A percentile compares a stretch with the other conserved stretches of the same genome.
Evolutionary conservation across 805 yeast genomes (phyloP).

Genomic region (Blastobotrys robertii): DNA sequence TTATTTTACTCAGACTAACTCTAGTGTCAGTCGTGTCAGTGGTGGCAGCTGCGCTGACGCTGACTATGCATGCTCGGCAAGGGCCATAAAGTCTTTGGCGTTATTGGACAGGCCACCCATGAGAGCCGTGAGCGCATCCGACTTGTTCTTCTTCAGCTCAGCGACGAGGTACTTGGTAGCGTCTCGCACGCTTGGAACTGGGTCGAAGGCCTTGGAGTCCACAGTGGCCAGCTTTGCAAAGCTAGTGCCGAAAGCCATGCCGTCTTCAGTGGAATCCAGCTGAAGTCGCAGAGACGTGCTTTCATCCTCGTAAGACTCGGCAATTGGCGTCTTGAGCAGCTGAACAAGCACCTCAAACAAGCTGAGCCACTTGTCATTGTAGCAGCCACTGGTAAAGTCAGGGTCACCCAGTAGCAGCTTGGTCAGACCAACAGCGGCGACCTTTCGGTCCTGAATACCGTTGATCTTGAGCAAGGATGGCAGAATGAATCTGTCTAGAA

Average conservation of each 20-base stretch:
- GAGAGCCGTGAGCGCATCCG: conserved; percentile 9
- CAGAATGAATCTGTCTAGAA: conserved; percentile 24
- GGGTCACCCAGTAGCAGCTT: conserved; percentile 32
- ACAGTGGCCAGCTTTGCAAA: conserved; percentile 67
- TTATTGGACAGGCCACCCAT: conserved; percentile 13
- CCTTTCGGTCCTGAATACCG: conserved; percentile 35
- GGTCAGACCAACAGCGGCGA: conserved; percentile 41
- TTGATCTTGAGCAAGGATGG: conserved; percentile 29
- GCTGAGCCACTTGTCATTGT: conserved; percentile 32
- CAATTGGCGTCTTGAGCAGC: conserved; percentile 34
- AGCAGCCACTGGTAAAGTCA: conserved; percentile 33
- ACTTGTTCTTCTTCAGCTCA: conserved; percentile 13
- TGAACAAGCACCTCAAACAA: conserved; percentile 38
- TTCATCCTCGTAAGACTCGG: conserved; percentile 28
- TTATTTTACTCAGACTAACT: no score
- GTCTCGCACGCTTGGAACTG: conserved; percentile 41
- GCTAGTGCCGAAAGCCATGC: conserved; percentile 72
- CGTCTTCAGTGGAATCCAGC: conserved; percentile 38
- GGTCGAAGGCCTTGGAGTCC: conserved; percentile 56
- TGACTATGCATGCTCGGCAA: no score
- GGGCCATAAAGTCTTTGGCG: conserved; percentile 8
- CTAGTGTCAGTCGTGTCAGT: background rate
- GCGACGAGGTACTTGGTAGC: conserved; percentile 20
- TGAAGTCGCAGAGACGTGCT: conserved; percentile 29
- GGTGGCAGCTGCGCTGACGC: no score